Evolutionary conservation across 2,329 filamentous ascomycete genomes (phyloP), one percentile per base, ranked within the genome.

Genomic region (Ascochyta pisi): DNA sequence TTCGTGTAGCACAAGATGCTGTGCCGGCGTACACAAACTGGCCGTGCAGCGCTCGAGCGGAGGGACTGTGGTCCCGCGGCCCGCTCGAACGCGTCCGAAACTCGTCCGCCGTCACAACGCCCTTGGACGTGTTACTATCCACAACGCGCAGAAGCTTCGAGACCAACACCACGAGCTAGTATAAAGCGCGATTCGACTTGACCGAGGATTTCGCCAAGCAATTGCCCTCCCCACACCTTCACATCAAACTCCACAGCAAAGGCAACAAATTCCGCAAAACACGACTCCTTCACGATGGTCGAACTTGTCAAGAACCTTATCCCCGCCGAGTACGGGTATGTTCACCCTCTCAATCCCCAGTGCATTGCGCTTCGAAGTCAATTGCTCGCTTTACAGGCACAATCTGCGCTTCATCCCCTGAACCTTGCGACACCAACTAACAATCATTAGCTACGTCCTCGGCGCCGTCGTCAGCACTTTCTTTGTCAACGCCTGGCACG

Each of bases 381-480:
- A 15, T n/a, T 24, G 16, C 38, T 6, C n/a, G 38, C n/a, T 35
- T 16, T 16, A 13, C 12, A 31, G 29, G 27, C 27, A 10, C 27
- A 29, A 29, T 12, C 29, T 13, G 29, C 29, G 38, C 50, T 12
- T 43, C 43, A 24, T 13, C 35, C 29, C 5, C 5, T 4, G 29
- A 15, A 10, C 3, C 34, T 19, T 6, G 13, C 7, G 13, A 38
- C 34, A 27, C 13, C 19, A 31, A 16, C 61, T 64, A 53, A 61
- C 49, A 13, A 33, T 26, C 45, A 41, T 24, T 8, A 87, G 86
- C 73, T 82, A 82, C 69, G 83, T 85, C 71, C 76, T 86, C 67
- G 76, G 78, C 65, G 75, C 84, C 61, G 79, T 82, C 33, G 78
- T 84, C 58, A 79, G 80, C 54, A 82, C 80, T 57, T 83, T 85